Base-by-base conservation (phyloP, 768 basidiomycete species). In the Russula compacta region DNA sequence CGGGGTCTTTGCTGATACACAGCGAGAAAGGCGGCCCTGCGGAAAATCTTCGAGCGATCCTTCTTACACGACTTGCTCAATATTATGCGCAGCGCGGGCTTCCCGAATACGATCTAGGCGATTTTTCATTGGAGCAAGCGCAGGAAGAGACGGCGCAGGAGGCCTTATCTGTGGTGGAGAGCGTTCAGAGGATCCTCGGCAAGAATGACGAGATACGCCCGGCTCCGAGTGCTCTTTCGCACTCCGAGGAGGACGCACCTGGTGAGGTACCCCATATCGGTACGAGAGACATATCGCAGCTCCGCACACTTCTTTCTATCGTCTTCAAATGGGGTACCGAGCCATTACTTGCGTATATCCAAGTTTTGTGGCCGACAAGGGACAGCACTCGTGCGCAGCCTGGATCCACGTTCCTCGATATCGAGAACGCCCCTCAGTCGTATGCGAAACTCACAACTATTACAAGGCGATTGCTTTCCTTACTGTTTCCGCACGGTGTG, bases 261-360 rank as follows among this genome's bases (percentile, higher is more conserved):
- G 52, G 55, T 59, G 46, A 67, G 6, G 59, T 54, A 40, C 76
- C 78, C 36, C 68, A 75, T 12, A 73, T 92, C 58, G 89, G 88
- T 0, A 80, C 84, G 1, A 80, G 86, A 53, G 89, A 92, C 71
- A 70, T 90, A 35, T 72, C 76, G 6, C 73, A 81, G 60, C 69
- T 92, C 2, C 79, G 84, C 24, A 85, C 83, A 0, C 75, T 91
- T 35, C 69, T 88, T 15, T 81, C 86, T 14, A 78, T 92, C 61
- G 70, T 80, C 32, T 87, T 92, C 68, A 84, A 82, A 65, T 89
- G 89, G 89, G 86, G 82, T 7, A 70, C 82, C 3, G 79, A 84
- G 14, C 81, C 81, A 3, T 68, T 85, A 4, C 74, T 87, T 42
- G 64, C 70, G 12, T 75, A 73, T 53, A 71, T 83, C n/a, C 67